A percentile compares a stretch with the other conserved stretches of the same genome.
phyloP scores from a whole-genome alignment of 2,329 filamentous ascomycete genomes.

The Pseudogymnoascus sp. region DNA sequence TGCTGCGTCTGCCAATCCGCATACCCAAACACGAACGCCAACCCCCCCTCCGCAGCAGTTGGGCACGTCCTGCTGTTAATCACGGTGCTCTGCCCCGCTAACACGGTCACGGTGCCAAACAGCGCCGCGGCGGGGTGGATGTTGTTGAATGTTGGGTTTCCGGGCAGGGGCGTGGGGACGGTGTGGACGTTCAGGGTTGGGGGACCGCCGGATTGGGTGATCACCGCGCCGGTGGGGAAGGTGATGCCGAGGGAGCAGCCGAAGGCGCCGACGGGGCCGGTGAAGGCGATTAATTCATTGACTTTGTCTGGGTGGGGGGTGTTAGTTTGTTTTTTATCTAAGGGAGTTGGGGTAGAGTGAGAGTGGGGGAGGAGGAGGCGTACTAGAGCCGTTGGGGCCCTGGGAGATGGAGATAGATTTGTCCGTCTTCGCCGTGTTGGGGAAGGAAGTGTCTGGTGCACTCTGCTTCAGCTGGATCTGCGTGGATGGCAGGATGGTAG shows the following conservation, averaged over 20 bases:
- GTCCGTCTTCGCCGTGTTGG: not conserved
- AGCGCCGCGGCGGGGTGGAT: not conserved
- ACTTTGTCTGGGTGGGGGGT: not conserved
- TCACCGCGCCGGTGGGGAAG: not conserved
- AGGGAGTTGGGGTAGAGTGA: not conserved
- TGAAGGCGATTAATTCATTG: not conserved
- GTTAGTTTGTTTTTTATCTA: not conserved
- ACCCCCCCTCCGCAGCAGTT: not conserved
- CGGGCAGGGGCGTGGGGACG: not conserved
- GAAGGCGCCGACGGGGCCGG: not conserved
- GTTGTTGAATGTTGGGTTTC: not conserved
- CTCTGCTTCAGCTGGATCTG: constrained; percentile 1
- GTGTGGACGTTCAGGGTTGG: not conserved
- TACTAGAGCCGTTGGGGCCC: not conserved
- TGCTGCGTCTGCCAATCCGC: not conserved
- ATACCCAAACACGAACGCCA: not conserved
- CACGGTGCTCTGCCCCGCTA: not conserved
- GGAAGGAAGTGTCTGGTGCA: not conserved
- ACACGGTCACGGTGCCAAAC: not conserved
- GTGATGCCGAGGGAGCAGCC: constrained; percentile 3
- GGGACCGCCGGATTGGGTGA: not conserved
- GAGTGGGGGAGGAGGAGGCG: not conserved
- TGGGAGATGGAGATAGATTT: not conserved
- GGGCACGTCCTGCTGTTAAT: not conserved
- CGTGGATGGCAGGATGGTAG: not conserved